These are phyloP conservation scores for Lactarius hatsudake DNA, from an alignment of 768 basidiomycete species.

Conservation along the genomic window DNA sequence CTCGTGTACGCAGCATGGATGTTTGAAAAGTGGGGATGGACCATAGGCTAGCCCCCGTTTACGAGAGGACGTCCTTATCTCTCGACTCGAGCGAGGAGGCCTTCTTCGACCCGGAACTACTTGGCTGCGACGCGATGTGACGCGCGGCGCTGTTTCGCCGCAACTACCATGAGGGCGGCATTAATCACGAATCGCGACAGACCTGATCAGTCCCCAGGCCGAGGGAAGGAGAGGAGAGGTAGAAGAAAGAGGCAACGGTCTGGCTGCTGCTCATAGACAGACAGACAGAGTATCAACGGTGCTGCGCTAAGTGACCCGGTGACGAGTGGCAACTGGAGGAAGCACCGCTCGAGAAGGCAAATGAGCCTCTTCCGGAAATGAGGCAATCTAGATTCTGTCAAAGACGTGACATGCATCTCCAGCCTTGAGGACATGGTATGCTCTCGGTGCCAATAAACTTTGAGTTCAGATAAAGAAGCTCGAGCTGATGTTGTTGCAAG, in stretches of 20 bases:
- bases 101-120: not conserved
- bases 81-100: not conserved
- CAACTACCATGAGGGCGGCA: not conserved
- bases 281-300: not conserved
- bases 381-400: slow-evolving; percentile 3
- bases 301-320: not conserved
- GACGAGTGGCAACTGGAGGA: slow-evolving; percentile 4
- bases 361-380: not conserved
- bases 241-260: not conserved
- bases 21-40: not conserved
- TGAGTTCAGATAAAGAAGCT: not conserved
- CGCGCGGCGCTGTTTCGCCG: not conserved
- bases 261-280: not conserved
- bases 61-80: slow-evolving; percentile 16
- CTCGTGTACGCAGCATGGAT: slow-evolving; percentile 19
- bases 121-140: not conserved
- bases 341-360: slow-evolving; percentile 3
- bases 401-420: not conserved
- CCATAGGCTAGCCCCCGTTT: slow-evolving; percentile 16
- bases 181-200: slow-evolving; percentile 4
- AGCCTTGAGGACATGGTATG: not conserved
- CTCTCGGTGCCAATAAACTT: not conserved
- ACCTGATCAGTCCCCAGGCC: not conserved
- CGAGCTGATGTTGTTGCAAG: not conserved
- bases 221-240: not conserved